phyloP scores from a whole-genome alignment of 1,284 basidiomycete genomes.

The Puccinia triticina region DNA sequence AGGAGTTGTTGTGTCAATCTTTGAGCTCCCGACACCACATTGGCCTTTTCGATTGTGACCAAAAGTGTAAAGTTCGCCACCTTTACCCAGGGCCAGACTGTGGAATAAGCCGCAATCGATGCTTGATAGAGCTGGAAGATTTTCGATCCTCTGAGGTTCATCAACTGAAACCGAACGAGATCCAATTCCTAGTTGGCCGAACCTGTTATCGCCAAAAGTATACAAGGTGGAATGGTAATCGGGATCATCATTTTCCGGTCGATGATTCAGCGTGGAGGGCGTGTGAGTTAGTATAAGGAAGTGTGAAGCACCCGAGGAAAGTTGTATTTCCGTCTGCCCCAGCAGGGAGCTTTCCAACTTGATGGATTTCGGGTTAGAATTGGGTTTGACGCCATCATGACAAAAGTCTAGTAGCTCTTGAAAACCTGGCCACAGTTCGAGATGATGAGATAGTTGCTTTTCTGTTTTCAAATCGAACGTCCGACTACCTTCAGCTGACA shows the following conservation, averaged over 20 bases:
- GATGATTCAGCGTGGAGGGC: neutral
- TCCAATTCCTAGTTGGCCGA: slow-evolving; percentile 46
- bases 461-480: neutral
- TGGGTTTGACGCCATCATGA: neutral
- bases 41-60: slow-evolving; percentile 43
- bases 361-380: neutral
- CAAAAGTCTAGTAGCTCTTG: slow-evolving; percentile 21
- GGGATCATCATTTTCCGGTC: neutral
- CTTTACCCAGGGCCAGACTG: slow-evolving; percentile 19
- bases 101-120: slow-evolving; percentile 45
- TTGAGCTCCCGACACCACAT: slow-evolving; percentile 30
- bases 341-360: neutral
- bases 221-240: slow-evolving; percentile 28
- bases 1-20: slow-evolving; percentile 14
- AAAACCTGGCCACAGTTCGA: slow-evolving; percentile 44
- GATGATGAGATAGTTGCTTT: neutral
- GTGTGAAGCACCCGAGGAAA: slow-evolving; percentile 41
- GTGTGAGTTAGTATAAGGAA: slow-evolving; percentile 44
- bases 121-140: neutral
- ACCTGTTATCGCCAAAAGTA: slow-evolving; percentile 46
- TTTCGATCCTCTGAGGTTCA: neutral
- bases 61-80: slow-evolving; percentile 36
- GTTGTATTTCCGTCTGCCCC: slow-evolving; percentile 34
- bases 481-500: neutral
- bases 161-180: slow-evolving; percentile 2